Evolutionary conservation across 2,329 filamentous ascomycete species (phyloP).

Genomic region (Colletotrichum salicis): DNA sequence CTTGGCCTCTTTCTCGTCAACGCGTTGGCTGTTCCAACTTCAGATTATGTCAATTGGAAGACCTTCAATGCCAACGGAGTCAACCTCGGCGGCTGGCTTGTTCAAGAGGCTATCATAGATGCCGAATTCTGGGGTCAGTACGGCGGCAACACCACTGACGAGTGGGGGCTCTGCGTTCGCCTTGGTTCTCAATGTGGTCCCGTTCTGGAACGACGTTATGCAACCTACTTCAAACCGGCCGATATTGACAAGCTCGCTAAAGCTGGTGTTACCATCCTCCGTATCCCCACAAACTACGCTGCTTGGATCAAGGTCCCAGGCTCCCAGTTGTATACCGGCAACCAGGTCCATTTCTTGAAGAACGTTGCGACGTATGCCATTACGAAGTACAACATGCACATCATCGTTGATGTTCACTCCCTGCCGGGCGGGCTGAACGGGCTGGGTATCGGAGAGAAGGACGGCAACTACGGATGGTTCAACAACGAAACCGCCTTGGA

Average conservation of each 20-base stretch:
- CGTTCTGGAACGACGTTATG: constrained; percentile 11
- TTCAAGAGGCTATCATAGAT: constrained; percentile 8
- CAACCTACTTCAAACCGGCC: constrained; percentile 6
- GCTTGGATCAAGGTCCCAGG: constrained; percentile 18
- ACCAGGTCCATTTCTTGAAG: too few relatives aligned
- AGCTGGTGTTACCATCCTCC: constrained; percentile 2
- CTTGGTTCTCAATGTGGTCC: background rate
- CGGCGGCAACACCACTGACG: constrained; percentile 9
- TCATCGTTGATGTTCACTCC: too few relatives aligned
- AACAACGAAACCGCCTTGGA: too few relatives aligned
- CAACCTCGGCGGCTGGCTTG: background rate
- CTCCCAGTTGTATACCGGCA: constrained; percentile 14
- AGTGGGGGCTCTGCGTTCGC: background rate
- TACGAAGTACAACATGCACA: too few relatives aligned
- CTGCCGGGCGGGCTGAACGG: too few relatives aligned
- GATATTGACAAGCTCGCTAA: constrained; percentile 25
- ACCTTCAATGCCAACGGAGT: background rate
- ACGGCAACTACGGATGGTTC: too few relatives aligned
- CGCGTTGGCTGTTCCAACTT: too few relatives aligned
- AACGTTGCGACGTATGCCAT: too few relatives aligned
- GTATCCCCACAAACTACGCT: constrained; percentile 18
- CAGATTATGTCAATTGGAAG: background rate
- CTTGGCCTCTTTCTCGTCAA: too few relatives aligned
- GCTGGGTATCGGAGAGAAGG: too few relatives aligned
- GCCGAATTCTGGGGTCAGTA: background rate